phyloP scores from a whole-genome alignment of 495 filamentous ascomycete genomes.

The Penicillium atrosanguineum region DNA sequence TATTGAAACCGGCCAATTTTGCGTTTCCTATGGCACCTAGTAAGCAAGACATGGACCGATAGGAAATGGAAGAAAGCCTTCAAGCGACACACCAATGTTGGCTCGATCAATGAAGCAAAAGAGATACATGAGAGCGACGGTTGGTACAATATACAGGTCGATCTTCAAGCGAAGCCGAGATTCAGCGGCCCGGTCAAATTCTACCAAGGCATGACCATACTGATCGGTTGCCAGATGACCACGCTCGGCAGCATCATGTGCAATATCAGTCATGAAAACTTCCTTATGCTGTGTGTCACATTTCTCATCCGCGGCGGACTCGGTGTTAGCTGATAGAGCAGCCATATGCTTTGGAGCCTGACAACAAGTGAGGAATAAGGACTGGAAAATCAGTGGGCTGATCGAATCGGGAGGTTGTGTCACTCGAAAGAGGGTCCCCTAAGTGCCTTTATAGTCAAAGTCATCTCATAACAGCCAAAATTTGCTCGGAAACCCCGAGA shows the following conservation, averaged over 20 bases:
- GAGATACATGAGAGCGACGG: conserved; percentile 47
- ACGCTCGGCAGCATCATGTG: conserved; percentile 52
- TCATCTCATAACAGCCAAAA: not conserved
- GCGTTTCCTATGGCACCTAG: conserved; percentile 26
- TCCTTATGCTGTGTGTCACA: conserved; percentile 21
- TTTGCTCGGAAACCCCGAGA: not conserved
- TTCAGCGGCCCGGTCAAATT: conserved; percentile 60
- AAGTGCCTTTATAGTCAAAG: not conserved
- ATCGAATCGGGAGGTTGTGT: not conserved
- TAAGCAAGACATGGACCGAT: conserved; percentile 9
- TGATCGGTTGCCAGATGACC: conserved; percentile 61
- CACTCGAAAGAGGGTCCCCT: not conserved
- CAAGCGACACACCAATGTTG: conserved; percentile 52
- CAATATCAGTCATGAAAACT: conserved; percentile 17
- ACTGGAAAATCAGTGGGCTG: not conserved
- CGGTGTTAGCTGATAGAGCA: conserved; percentile 1
- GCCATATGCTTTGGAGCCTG: conserved; percentile 3
- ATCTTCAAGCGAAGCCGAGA: conserved; percentile 48
- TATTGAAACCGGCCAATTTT: conserved; percentile 37
- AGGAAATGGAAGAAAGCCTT: too few species aligned
- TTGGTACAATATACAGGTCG: conserved; percentile 46
- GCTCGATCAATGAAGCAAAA: conserved; percentile 58
- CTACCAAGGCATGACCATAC: conserved; percentile 54
- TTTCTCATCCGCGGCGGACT: conserved; percentile 24
- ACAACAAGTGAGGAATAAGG: not conserved